These are phyloP conservation scores for Capsicum pubescens DNA, from an alignment of 257 asterid genomes.

Conservation along the genomic window DNA sequence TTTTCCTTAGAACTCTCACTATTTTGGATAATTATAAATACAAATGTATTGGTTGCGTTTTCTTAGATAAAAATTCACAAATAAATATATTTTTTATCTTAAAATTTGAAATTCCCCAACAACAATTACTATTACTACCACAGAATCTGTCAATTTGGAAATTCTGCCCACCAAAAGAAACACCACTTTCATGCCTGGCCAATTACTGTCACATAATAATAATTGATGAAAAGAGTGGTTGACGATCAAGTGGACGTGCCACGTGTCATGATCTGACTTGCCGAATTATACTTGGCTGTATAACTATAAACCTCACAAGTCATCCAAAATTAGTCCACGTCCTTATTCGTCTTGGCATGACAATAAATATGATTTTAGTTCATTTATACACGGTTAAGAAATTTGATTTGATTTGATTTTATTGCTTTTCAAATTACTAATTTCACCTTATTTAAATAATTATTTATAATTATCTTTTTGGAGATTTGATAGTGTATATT, in stretches of 20 bases:
- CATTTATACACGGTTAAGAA: background rate
- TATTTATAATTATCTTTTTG: background rate
- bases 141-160: background rate
- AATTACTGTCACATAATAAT: background rate
- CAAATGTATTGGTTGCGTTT: too few relatives aligned
- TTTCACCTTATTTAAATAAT: background rate
- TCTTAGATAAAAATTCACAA: too few relatives aligned
- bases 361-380: background rate
- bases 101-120: too few relatives aligned
- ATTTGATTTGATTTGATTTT: background rate
- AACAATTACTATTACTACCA: too few relatives aligned
- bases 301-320: background rate
- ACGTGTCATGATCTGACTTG: background rate
- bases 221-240: conserved; percentile 6
- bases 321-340: background rate
- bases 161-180: background rate
- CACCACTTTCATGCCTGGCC: background rate
- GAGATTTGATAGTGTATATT: background rate
- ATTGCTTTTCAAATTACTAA: background rate
- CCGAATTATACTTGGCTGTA: background rate
- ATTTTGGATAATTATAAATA: too few relatives aligned
- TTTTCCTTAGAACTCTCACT: too few relatives aligned
- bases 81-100: too few relatives aligned
- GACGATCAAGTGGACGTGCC: background rate
- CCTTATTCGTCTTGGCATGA: background rate